Base-by-base conservation (phyloP, 768 basidiomycete genomes). In the Boletellus ananiceps region DNA sequence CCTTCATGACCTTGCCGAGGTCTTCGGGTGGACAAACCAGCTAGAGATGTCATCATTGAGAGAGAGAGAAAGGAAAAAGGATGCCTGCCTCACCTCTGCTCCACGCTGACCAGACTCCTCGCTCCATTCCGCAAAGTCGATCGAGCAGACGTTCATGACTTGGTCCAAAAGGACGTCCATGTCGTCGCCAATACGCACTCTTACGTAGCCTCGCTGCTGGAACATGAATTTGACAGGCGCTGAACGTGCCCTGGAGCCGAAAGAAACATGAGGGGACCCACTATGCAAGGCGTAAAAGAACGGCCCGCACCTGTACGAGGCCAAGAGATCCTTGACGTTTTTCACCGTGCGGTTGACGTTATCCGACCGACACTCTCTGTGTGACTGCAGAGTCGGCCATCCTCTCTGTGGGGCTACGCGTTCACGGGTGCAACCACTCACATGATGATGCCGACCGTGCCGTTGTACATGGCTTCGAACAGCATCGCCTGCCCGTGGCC, bases 191-290 rank as follows among this genome's bases (percentile, higher is more conserved):
- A 77, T 50, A 14, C 70, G 57, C 15, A 82, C 70, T 47, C 69
- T 72, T 31, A 86, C 73, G 46, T 71, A 71, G 15, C 83, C 84
- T 59, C 73, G 69, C 25, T 78, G 72, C 49, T 72, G 68, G 57
- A 86, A 86, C 74, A 85, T 78, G 61, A 79, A 86, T 53, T 76
- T 78, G 21, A 86, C 83, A 0, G 83, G 77, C 2, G 84, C 71
- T 34, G 81, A 68, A 33, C 78, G 82, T 32, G 80, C 82, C 37
- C 84, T 86, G 35, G 31, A 9, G 52, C n/a, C 12, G 27, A 41
- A 29, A 29, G 11, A 29, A 3, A 29, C 13, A 40, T 49, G 44
- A 50, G 44, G 12, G 21, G 25, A 40, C 44, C 44, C 23, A 36
- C 31, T 13, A 14, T 14, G 1, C 11, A 8, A 11, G 14, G 21